Percentiles rank a stretch among this genome's conserved stretches.
These are phyloP conservation scores for thale cress (Arabidopsis thaliana) DNA, from an alignment of 345 rosid species.

Conservation along the genomic window TAIR10.1 NC_003075.7:186001-186500, in stretches of 20 bases:
- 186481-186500: not conserved
- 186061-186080: slow-evolving; percentile 32
- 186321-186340: slow-evolving; percentile 53
- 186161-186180: slow-evolving; percentile 59
- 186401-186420: slow-evolving; percentile 54
- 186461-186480: slow-evolving; percentile 55
- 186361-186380: slow-evolving; percentile 55
- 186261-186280: not conserved
- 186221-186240: slow-evolving; percentile 73
- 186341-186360: slow-evolving; percentile 55
- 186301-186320: slow-evolving; percentile 2
- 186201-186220: slow-evolving; percentile 61
- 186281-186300: not conserved
- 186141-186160: slow-evolving; percentile 49
- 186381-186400: slow-evolving; percentile 58
- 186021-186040: not conserved
- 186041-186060: slow-evolving; percentile 4
- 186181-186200: slow-evolving; percentile 55
- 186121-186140: not conserved
- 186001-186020: not conserved
- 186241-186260: slow-evolving; percentile 11
- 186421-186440: slow-evolving; percentile 59
- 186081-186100: slow-evolving; percentile 12
- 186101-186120: slow-evolving; percentile 13
- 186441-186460: slow-evolving; percentile 62